Evolutionary conservation across 768 basidiomycete genomes (phyloP), one percentile per base, ranked within the genome.

Genomic region (Russula virescens): DNA sequence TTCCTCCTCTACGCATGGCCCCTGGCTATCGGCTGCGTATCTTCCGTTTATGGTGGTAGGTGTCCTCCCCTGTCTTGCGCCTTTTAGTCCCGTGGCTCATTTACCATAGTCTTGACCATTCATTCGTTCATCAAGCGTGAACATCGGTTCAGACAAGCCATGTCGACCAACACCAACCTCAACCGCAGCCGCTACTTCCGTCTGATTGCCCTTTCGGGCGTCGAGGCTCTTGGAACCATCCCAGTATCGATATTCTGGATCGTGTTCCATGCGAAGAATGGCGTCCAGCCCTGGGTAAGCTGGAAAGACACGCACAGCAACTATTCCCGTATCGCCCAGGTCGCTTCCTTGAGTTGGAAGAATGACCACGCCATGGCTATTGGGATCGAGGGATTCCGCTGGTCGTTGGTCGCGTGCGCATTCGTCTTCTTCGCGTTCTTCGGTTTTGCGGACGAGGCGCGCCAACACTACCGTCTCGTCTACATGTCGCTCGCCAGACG

Each of bases 361-460:
- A 55, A 25, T 1, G 46, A 59, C 18, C 70, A 61, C 1, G 0
- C 23, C 0, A 2, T 42, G 9, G 64, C 67, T 2, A 28, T 71
- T 5, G 8, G 40, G 0, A 1, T 79, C 18, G 76, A 81, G 63
- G 50, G 73, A 8, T 65, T 65, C 0, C 76, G 83, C 9, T 85
- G 82, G 83, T 52, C 69, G 0, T 63, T 68, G 1, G 71, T 77
- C 19, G 21, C 72, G n/a, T n/a, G n/a, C n/a, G n/a, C n/a, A n/a
- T n/a, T n/a, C n/a, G n/a, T n/a, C n/a, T n/a, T n/a, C n/a, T 76
- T 84, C 62, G 70, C 61, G 0, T 83, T 84, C 75, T 84, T 85
- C 61, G 79, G 82, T 0, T 81, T 84, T 59, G 79, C 81, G 3
- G 69, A 74, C 48, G 82, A 84, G 58, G 81, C 78, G 21, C 70